Conservation (phyloP, 1,284 basidiomycete species). For the Athelia psychrophila region DNA sequence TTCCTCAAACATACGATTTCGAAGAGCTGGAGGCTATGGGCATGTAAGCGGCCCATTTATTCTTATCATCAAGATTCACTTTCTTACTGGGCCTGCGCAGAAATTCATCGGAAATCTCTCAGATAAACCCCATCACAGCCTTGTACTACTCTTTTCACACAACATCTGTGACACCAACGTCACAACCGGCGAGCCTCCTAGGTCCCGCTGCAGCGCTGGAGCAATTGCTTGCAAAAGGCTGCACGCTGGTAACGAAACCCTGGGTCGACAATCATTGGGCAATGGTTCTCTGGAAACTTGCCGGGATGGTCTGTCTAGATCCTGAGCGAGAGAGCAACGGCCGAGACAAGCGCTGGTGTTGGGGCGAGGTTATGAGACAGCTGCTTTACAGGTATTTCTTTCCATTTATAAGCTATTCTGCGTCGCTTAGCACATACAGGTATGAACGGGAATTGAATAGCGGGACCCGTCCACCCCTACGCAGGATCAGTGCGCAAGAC, state of each 20-base stretch:
- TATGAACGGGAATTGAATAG: constrained; percentile 89
- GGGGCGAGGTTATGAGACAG: constrained; percentile 78
- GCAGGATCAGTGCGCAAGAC: constrained; percentile 76
- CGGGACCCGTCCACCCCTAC: constrained; percentile 78
- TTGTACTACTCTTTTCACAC: constrained; percentile 64
- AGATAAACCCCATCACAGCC: constrained; percentile 58
- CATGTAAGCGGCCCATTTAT: constrained; percentile 48
- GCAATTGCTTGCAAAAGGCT: constrained; percentile 51
- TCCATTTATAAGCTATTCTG: constrained; percentile 11
- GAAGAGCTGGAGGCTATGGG: constrained; percentile 54
- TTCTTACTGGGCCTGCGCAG: constrained; percentile 30
- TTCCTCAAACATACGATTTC: constrained; percentile 51
- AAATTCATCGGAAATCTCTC: constrained; percentile 50
- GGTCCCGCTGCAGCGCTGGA: constrained; percentile 54
- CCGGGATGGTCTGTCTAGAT: constrained; percentile 74
- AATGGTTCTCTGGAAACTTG: constrained; percentile 93
- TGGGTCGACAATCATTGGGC: constrained; percentile 96
- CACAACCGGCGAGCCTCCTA: constrained; percentile 23
- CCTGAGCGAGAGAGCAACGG: constrained; percentile 55
- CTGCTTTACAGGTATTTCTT: constrained; percentile 73
- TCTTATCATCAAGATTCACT: constrained; percentile 6
- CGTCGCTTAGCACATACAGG: constrained; percentile 35
- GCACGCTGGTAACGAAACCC: constrained; percentile 56
- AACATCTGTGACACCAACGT: constrained; percentile 17
- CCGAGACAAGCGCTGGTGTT: constrained; percentile 66